Percentiles rank a stretch among this genome's conserved stretches.
These are phyloP conservation scores for Phyllosticta paracitricarpa DNA, from an alignment of 2,329 filamentous ascomycete genomes.

Conservation along the genomic window DNA sequence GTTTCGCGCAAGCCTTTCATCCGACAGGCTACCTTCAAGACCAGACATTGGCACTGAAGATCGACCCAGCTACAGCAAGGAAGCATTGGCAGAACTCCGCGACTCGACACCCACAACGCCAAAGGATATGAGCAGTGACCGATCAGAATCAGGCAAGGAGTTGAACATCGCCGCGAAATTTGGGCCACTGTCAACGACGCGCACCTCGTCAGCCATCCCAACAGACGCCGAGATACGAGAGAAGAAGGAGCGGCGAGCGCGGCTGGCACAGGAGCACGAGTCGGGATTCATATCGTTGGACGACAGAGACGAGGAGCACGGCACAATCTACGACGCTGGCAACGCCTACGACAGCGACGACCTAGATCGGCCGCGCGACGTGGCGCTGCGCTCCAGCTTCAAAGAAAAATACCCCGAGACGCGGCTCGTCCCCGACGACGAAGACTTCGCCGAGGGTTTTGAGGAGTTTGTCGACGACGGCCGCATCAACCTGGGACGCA, in stretches of 20 bases:
- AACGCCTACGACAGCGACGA: conserved; percentile 30
- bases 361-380: conserved; percentile 27
- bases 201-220: conserved; percentile 48
- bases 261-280: conserved; percentile 64
- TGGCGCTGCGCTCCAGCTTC: conserved; percentile 2
- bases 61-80: conserved; percentile 72
- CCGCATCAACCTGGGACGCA: conserved; percentile 64
- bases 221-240: conserved; percentile 79
- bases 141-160: conserved; percentile 27
- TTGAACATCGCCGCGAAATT: conserved; percentile 44
- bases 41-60: conserved; percentile 40
- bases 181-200: conserved; percentile 36
- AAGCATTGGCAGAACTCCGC: conserved; percentile 76
- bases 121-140: conserved; percentile 42
- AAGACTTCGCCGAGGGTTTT: conserved; percentile 87
- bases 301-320: conserved; percentile 44
- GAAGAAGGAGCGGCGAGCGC: conserved; percentile 81
- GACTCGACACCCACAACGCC: conserved; percentile 79
- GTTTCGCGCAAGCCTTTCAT: conserved; percentile 34
- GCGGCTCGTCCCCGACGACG: conserved; percentile 72
- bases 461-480: conserved; percentile 86
- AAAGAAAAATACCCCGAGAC: conserved; percentile 58
- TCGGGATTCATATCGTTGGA: conserved; percentile 50
- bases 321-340: conserved; percentile 21
- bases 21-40: conserved; percentile 40